A percentile compares a stretch with the other conserved stretches of the same genome.
These are phyloP conservation scores for Sporodiniella umbellata DNA, from an alignment of 371 early-diverging fungal species.

Conservation along the genomic window DNA sequence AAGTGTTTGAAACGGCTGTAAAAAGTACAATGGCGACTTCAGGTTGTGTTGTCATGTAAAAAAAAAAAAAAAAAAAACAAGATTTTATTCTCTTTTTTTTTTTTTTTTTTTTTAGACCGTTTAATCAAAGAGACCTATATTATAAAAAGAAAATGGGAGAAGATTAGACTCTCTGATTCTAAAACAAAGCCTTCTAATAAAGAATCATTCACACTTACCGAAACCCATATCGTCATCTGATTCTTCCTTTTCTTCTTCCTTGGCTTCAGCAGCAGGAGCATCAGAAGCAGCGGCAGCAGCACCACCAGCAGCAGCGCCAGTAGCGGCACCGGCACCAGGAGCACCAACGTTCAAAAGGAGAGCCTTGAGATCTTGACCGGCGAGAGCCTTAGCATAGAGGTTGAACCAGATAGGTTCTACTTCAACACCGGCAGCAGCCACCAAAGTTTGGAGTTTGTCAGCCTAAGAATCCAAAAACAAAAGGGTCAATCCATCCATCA, in stretches of 20 bases:
- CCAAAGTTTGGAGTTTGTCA: conserved; percentile 90
- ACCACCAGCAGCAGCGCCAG: conserved; percentile 47
- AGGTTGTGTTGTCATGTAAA: conserved; percentile 17
- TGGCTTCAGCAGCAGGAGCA: conserved; percentile 49
- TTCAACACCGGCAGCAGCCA: conserved; percentile 89
- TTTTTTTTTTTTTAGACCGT: not conserved
- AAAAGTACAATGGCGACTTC: conserved; percentile 18
- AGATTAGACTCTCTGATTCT: too few relatives aligned
- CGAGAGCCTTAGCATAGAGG: conserved; percentile 98
- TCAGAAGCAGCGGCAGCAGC: conserved; percentile 56
- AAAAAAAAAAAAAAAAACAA: conserved; percentile 1
- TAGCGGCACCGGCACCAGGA: conserved; percentile 61
- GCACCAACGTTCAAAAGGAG: conserved; percentile 91
- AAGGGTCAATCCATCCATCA: not conserved
- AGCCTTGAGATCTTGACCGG: conserved; percentile 88
- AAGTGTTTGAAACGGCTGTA: conserved; percentile 23
- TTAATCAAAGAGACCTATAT: conserved; percentile 50
- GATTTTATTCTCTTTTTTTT: too few relatives aligned
- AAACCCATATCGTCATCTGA: conserved; percentile 94
- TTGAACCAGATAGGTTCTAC: conserved; percentile 95
- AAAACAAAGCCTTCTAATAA: too few relatives aligned
- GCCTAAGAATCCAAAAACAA: conserved; percentile 55
- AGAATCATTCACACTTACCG: conserved; percentile 40
- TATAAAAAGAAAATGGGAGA: conserved; percentile 68
- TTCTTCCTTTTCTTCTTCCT: conserved; percentile 83